Base-by-base conservation (phyloP, 116 monocot species). In the Cymodocea nodosa region DNA sequence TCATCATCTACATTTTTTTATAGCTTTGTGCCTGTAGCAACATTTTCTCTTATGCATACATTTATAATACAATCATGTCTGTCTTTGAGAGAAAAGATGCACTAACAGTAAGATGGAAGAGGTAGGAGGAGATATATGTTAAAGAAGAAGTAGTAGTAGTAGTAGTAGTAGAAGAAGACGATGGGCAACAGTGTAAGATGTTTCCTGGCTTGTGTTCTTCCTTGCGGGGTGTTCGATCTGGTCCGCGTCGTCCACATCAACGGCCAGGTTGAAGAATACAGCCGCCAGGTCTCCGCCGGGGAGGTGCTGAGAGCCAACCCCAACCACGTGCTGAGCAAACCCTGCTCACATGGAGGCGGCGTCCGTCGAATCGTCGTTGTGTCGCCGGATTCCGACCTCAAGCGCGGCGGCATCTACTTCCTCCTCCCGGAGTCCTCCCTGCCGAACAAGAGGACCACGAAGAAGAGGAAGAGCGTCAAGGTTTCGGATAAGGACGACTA, bases 391-490 rank as follows among this genome's bases (percentile, higher is more conserved):
- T 69, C 80, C 4, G 68, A 82, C 34, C 82, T 89, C 52, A 70
- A 78, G 58, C 79, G 85, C 14, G 89, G 89, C 12, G 50, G 37
- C 50, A 82, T 89, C 48, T 89, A 89, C 71, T 89, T 89, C 62
- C 70, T 89, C 23, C 75, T 89, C 62, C 89, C 89, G 20, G n/a
- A 71, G 2, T 60, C 80, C 0, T 70, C 83, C 2, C 15, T 76
- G 20, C 64, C 83, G 18, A 56, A 70, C 34, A 70, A 50, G 57
- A 71, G 50, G 51, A 71, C 35, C 35, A 35, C 15, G 62, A 67
- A 36, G 60, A 35, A 19, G 71, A 44, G 17, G 64, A 58, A 5
- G 23, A 56, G 15, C 30, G 3, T 30, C 2, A 57, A 57, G 30
- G 30, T 30, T 30, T 30, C 30, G 30, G 2, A 59, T 18, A 58